phyloP scores from a whole-genome alignment of 129 eudicot genomes.

The Kitagawia praeruptora region DNA sequence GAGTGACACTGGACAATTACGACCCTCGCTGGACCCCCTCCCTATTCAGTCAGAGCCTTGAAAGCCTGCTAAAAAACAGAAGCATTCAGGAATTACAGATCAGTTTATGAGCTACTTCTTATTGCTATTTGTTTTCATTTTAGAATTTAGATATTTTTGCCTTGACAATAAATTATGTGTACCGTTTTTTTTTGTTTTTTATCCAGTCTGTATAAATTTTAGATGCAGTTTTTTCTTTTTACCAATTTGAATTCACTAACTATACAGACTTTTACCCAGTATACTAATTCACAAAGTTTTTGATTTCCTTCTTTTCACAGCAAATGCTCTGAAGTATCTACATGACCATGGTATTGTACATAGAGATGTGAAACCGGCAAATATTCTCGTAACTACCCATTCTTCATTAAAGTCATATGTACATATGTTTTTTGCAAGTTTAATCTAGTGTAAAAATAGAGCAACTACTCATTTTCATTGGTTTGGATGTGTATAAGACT shows the following conservation, averaged over 20 bases:
- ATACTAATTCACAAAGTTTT: constrained; percentile 3
- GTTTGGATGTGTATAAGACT: not conserved
- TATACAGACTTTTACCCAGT: not conserved
- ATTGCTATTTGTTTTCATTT: not conserved
- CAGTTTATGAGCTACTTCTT: not conserved
- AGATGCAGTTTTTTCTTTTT: not conserved
- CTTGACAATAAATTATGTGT: not conserved
- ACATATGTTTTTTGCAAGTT: not conserved
- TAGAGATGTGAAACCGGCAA: constrained; percentile 97
- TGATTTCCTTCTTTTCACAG: constrained; percentile 37
- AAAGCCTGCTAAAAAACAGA: not conserved
- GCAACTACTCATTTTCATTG: not conserved
- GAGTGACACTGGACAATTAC: not conserved
- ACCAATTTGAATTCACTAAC: not conserved
- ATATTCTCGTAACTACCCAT: constrained; percentile 69
- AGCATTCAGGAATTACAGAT: not conserved
- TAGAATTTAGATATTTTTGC: not conserved
- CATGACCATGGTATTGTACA: constrained; percentile 85
- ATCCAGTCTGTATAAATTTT: not conserved
- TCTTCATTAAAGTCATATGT: not conserved
- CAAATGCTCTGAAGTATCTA: constrained; percentile 82
- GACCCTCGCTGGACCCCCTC: not conserved
- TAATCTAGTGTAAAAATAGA: not conserved
- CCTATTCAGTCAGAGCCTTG: not conserved
- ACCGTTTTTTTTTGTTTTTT: not conserved